Conservation (phyloP, 2,329 filamentous ascomycete genomes). For the Tolypocladium paradoxum region DNA sequence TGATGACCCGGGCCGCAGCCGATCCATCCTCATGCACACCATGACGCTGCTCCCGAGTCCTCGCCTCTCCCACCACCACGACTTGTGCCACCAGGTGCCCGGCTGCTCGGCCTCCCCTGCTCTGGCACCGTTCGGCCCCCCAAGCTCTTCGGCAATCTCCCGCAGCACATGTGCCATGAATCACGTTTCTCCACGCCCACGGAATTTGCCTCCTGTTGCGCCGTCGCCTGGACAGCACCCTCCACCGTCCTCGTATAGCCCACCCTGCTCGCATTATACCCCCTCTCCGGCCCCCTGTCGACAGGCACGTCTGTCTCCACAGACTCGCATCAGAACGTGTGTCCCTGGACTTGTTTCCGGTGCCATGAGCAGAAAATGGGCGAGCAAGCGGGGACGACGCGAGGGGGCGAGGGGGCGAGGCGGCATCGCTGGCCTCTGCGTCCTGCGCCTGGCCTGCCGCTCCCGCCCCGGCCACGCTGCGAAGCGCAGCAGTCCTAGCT, state of each 20-base stretch:
- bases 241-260: constrained; percentile 13
- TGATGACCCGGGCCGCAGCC: not conserved
- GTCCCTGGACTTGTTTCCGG: not conserved
- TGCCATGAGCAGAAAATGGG: not conserved
- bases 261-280: constrained; percentile 18
- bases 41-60: not conserved
- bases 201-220: constrained; percentile 4
- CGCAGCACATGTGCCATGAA: not conserved
- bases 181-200: constrained; percentile 8
- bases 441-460: not conserved
- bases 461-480: not conserved
- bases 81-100: not conserved
- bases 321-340: constrained; percentile 11
- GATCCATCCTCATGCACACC: not conserved
- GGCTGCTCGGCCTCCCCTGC: not conserved
- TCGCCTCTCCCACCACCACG: not conserved
- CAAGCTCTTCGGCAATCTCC: not conserved
- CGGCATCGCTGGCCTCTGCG: not conserved
- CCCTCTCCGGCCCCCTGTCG: constrained; percentile 9
- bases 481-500: not conserved
- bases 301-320: constrained; percentile 9
- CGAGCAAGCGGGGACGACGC: too few relatives aligned
- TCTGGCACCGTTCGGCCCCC: not conserved
- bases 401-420: not conserved
- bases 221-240: constrained; percentile 2